Base-by-base conservation (phyloP, 2,329 filamentous ascomycete genomes). In the Stromatinia cepivora region DNA sequence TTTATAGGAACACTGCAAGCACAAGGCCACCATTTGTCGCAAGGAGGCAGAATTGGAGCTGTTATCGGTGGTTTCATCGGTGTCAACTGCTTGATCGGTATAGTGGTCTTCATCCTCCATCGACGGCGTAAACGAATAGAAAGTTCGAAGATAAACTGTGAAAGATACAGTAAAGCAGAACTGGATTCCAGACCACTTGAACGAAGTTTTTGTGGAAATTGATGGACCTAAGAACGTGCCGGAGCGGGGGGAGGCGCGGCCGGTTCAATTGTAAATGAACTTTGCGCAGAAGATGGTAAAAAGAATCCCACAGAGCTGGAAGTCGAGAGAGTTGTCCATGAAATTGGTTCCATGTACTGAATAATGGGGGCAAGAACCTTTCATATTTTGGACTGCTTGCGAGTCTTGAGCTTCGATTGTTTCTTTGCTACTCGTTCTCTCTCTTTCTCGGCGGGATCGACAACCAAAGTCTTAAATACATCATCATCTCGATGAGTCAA, bases 401-500 rank as follows among this genome's bases (percentile, higher is more conserved):
- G 34, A 64, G 20, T 34, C 31, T 64, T 64, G 20, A 13, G 61
- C n/a, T 64, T 64, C 4, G 46, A 64, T 42, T 52, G n/a, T 28
- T 64, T 64, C 61, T 64, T 64, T 34, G 61, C 61, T n/a, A 64
- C 15, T 28, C 61, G 61, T 39, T 64, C 46, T 11, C 61, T 52
- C 17, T 64, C 61, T 64, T 64, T 64, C 15, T 52, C 61, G 1
- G 61, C 61, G 8, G 69, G 69, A 10, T 70, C 63, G 4, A 69
- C 67, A 15, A 73, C 61, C 13, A 73, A 56, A 5, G 61, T 58
- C 25, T 71, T 72, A 31, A 73, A 71, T 4, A 72, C 61, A 67
- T 72, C 63, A 48, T 73, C 72, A 34, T 73, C 68, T 17, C 70
- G 61, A 31, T 67, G 58, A 17, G 61, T 70, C 11, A 73, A 48